Base-by-base conservation (phyloP, 2,329 filamentous ascomycete genomes). In the Fusarium sp. region DNA sequence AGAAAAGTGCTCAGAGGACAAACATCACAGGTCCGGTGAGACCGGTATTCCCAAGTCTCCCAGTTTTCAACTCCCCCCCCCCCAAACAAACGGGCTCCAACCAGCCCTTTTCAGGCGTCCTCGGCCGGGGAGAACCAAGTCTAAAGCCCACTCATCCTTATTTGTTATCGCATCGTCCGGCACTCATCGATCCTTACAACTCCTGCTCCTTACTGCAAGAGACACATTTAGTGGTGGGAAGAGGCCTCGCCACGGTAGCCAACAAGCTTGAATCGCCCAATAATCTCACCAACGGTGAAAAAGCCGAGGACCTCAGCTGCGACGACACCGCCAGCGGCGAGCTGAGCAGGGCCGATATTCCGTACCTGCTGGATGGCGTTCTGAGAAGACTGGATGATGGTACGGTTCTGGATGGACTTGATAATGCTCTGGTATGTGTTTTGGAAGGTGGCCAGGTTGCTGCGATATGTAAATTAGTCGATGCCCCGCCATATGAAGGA, bases 281-380 rank as follows among this genome's bases (percentile, higher is more conserved):
- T 91, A 84, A 99, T 98, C 89, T 98, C 95, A 75, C 96, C 96
- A 62, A 98, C 90, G 71, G 95, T 97, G 89, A 98, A 99, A 90
- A 99, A 99, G 71, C 96, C 96, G 76, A 99, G 85, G 57, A 94
- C 89, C 86, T 99, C 96, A 64, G 95, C 95, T 53, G 88, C 85
- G 71, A 98, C 86, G 68, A 99, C 93, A 78, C 93, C 94, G 69
- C 89, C 92, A 60, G 92, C 85, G 62, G 89, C 88, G 77, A 96
- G 82, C 84, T 97, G 92, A 77, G 90, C 88, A 75, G 85, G 87
- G 83, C 90, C 92, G 79, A 96, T 79, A 85, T 91, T 93, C 81
- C 93, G 91, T 80, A 93, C 81, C 75, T 83, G 83, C 79, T 88
- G 85, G 76, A 89, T 81, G 75, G 87, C 81, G 77, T 86, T 85